phyloP scores from a whole-genome alignment of 345 rosid species.

The Corchorus capsularis region DNA sequence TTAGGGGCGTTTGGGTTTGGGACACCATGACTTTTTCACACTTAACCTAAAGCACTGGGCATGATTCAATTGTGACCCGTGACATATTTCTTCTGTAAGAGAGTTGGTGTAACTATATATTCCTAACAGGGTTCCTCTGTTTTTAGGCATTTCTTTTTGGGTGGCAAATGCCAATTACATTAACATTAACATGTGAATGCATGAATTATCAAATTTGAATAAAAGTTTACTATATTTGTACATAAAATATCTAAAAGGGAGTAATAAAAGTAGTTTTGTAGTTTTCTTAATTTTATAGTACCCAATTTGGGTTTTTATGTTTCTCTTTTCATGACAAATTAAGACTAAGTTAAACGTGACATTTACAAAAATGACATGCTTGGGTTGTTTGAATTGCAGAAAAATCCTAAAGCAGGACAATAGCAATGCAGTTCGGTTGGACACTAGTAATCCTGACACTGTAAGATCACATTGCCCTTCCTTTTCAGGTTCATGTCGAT shows the following conservation, averaged over 20 bases:
- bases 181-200: slow-evolving; percentile 8
- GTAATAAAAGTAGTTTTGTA: too few relatives aligned
- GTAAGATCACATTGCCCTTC: slow-evolving; percentile 4
- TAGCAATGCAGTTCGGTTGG: neutral
- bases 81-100: neutral
- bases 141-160: slow-evolving; percentile 5
- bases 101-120: neutral
- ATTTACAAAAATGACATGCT: neutral
- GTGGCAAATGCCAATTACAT: neutral
- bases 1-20: neutral
- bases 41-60: neutral
- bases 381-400: slow-evolving; percentile 13
- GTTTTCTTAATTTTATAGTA: neutral
- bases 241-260: too few relatives aligned
- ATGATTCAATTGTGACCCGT: slow-evolving; percentile 13
- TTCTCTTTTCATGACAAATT: neutral
- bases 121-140: neutral
- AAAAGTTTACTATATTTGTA: too few relatives aligned
- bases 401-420: neutral
- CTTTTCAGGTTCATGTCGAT: neutral
- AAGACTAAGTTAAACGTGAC: neutral
- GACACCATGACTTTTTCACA: neutral
- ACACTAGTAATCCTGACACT: neutral
- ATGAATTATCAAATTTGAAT: neutral
- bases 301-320: neutral